Evolutionary conservation across 1,139 yeast species (phyloP), one percentile per base, ranked within the genome.

Genomic region (Candida sp.): DNA sequence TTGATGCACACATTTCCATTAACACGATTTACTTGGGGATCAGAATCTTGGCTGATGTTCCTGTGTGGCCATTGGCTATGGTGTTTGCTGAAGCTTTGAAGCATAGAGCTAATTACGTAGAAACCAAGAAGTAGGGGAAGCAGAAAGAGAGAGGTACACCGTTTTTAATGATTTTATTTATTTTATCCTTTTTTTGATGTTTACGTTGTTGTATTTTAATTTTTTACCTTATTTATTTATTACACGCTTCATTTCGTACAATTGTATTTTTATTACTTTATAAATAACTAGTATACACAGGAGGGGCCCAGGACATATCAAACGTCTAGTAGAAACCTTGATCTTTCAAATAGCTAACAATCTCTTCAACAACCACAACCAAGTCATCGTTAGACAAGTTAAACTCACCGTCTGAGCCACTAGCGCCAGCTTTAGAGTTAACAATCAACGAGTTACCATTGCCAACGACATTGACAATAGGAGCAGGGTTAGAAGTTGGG

Each of bases 51-150:
- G 90, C 91, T 2, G 92, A 88, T 70, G 91, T 92, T 0, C 93
- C 94, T 2, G 86, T 88, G 12, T 88, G 94, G 94, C 93, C 94
- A 1, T 78, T 86, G 49, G 89, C 91, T 1, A 73, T 87, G 67
- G 80, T 86, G 17, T 86, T 87, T 69, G 92, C 92, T 0, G 92
- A 86, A 63, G 91, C 90, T 4, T 73, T 88, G 60, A 86, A 86
- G 63, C 79, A 85, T 38, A 79, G 92, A 62, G 90, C 90, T 7
- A 77, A 80, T 46, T 63, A 66, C 51, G 59, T 63, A 22, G 23
- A 26, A 26, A 33, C 23, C 8, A 38, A 45, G 23, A 23, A 33
- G 39, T 8, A 32, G n/a, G 22, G 27, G 8, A 31, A 4, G 33
- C 23, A 22, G 26, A n/a, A 30, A 30, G 11, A 9, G 7, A 30